Evolutionary conservation across 2,329 filamentous ascomycete genomes (phyloP), one percentile per base, ranked within the genome.

Genomic region (Phyllosticta capitalensis): DNA sequence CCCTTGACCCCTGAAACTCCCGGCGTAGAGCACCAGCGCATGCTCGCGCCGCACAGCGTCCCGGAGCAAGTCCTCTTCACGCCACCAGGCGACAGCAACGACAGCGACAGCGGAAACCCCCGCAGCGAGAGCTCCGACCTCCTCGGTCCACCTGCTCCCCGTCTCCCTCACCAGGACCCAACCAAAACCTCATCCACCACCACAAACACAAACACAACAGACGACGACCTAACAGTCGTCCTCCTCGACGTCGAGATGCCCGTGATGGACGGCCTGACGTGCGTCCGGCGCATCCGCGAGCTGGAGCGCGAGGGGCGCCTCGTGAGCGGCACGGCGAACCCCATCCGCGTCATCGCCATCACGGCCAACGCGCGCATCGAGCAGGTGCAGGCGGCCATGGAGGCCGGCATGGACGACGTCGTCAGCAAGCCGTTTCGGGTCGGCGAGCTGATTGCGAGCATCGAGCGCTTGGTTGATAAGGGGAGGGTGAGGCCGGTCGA

Each of bases 401-500:
- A 64, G 45, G 70, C 70, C 48, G 71, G 71, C 12, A 69, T 71
- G 38, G 85, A 90, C 70, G 85, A 87, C 71, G 83, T 91, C 51
- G 87, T 92, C 38, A 86, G 86, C 1, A 92, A 92, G 68, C 89
- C 89, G 3, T 92, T 92, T 68, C 62, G 66, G 1, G 66, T 71
- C 22, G 62, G 62, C 1, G 69, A 70, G 53, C 55, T 71, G 48
- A 60, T 68, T 26, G 59, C 51, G 0, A 64, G 64, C 9, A 69
- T 69, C 17, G 58, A 60, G 21, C 14, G 58, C 12, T 22, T 60
- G 17, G 22, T 60, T 17, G 58, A 60, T 17, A 17, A 38, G 20
- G 50, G 45, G 17, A 30, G 28, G 28, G 28, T 6, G 10, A 2
- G 28, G 28, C 7, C 6, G 1, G 28, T 6, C 28, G 57, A 51